Evolutionary conservation across 164 flowering plant species (phyloP).

Genomic region (Vitis labrusca): DNA sequence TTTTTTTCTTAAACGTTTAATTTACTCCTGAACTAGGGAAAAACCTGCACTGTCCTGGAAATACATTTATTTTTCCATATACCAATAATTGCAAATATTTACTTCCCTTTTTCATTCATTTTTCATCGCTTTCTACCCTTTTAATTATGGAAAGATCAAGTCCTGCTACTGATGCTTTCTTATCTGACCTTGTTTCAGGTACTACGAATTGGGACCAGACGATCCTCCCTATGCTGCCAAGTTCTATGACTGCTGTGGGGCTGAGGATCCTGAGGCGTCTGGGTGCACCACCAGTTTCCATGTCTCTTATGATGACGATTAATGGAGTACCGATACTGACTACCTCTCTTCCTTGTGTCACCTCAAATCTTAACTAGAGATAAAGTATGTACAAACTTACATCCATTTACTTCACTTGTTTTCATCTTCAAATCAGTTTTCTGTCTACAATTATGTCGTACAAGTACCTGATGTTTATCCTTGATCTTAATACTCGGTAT

Average conservation of each 20-base stretch:
- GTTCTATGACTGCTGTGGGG: constrained; percentile 86
- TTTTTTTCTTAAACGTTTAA: no score
- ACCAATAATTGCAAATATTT: no score
- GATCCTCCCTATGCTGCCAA: constrained; percentile 91
- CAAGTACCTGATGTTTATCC: no score
- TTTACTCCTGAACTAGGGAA: no score
- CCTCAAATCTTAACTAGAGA: neutral
- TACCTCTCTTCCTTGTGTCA: neutral
- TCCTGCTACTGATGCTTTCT: constrained; percentile 33
- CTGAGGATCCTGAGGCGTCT: constrained; percentile 68
- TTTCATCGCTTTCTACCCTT: no score
- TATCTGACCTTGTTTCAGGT: no score
- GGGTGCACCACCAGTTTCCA: constrained; percentile 68
- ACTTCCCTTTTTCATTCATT: neutral
- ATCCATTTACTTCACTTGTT: neutral
- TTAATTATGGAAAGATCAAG: no score
- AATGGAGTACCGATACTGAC: neutral
- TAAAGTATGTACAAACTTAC: neutral
- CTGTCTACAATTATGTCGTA: no score
- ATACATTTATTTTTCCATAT: no score
- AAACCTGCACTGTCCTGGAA: no score
- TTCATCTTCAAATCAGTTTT: no score
- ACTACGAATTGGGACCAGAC: constrained; percentile 50
- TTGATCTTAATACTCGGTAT: no score
- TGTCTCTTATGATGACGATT: constrained; percentile 70